Conservation (phyloP, 2,329 filamentous ascomycete genomes). For the Sporothrix pallida region DNA sequence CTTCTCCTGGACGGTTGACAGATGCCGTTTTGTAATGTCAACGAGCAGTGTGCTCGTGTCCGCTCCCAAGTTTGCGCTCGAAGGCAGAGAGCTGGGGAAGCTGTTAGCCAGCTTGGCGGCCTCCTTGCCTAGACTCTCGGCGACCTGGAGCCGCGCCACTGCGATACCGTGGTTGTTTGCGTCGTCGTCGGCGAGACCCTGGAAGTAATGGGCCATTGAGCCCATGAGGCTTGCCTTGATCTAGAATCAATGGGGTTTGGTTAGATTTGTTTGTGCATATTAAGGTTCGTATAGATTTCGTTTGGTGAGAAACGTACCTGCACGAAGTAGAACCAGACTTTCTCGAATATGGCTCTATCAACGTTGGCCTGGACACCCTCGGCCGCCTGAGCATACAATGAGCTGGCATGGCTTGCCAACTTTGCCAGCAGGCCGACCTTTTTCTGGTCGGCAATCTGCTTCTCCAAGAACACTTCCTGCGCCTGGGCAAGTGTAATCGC, state of each 20-base stretch:
- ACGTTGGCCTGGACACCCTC: slow-evolving; percentile 95
- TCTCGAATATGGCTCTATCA: slow-evolving; percentile 88
- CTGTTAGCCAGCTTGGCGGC: slow-evolving; percentile 76
- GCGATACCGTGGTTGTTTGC: slow-evolving; percentile 84
- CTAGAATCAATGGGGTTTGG: slow-evolving; percentile 46
- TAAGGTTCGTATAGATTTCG: background rate
- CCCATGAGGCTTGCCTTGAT: slow-evolving; percentile 81
- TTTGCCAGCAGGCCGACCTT: slow-evolving; percentile 92
- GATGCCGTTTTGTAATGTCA: slow-evolving; percentile 85
- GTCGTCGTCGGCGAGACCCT: slow-evolving; percentile 89
- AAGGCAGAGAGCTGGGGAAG: slow-evolving; percentile 79
- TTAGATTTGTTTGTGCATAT: background rate
- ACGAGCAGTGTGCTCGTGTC: slow-evolving; percentile 76
- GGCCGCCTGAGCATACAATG: slow-evolving; percentile 82
- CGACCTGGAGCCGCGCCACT: slow-evolving; percentile 80
- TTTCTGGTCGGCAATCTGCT: slow-evolving; percentile 90
- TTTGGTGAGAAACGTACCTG: slow-evolving; percentile 62
- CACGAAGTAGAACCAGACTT: slow-evolving; percentile 84
- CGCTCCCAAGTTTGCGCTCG: slow-evolving; percentile 80
- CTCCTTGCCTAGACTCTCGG: slow-evolving; percentile 78
- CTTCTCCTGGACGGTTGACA: slow-evolving; percentile 80
- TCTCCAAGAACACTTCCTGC: slow-evolving; percentile 97
- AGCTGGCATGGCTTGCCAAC: slow-evolving; percentile 86
- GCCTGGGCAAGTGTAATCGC: slow-evolving; percentile 92
- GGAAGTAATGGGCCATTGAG: slow-evolving; percentile 90